A percentile compares a stretch with the other conserved stretches of the same genome.
Evolutionary conservation across 169 alveolate genomes (phyloP).

Genomic region (Plasmodium relictum): DNA sequence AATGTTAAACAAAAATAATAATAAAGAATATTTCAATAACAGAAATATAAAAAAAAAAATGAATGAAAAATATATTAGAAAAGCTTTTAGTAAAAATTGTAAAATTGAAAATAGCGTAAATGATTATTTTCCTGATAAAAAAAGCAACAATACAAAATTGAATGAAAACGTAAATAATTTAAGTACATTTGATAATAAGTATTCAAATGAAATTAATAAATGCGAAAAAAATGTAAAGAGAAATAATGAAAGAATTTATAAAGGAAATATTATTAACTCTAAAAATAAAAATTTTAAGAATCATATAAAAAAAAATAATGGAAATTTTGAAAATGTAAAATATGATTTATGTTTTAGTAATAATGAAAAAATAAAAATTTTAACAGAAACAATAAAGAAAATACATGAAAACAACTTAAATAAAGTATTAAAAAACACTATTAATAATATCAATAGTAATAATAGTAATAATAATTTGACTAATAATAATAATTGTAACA

Average conservation of each 20-base stretch:
- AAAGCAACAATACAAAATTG: background rate
- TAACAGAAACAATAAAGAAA: background rate
- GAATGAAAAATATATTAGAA: slow-evolving; percentile 1
- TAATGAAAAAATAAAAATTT: background rate
- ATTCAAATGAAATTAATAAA: background rate
- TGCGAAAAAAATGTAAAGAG: background rate
- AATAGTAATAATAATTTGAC: background rate
- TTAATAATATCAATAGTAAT: background rate
- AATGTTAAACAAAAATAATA: background rate
- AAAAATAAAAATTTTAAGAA: background rate
- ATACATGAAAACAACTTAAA: background rate
- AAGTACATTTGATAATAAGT: background rate
- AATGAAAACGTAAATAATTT: background rate
- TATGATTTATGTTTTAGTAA: background rate
- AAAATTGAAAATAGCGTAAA: background rate
- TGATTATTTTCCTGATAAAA: background rate
- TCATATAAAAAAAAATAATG: background rate
- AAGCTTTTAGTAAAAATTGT: background rate
- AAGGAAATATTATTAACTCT: background rate
- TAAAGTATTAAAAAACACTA: background rate
- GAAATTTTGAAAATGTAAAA: background rate
- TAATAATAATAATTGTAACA: background rate
- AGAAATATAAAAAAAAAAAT: background rate
- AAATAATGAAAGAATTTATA: background rate
- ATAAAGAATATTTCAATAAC: background rate